Evolutionary conservation across 73 alveolate species (phyloP).

Genomic region (Paramecium tetraurelia): DNA sequence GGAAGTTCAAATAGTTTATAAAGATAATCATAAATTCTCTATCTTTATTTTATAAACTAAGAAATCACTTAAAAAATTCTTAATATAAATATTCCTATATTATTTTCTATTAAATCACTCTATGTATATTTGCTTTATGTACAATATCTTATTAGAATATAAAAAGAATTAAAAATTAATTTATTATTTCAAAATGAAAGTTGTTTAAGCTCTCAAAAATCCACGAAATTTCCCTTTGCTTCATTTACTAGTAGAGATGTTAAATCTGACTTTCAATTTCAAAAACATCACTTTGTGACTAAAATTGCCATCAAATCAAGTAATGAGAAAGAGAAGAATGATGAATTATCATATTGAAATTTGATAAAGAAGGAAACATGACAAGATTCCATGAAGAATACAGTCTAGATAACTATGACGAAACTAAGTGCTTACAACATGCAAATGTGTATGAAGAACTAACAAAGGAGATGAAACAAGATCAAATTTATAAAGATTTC

Average conservation of each 20-base stretch:
- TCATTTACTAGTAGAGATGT: neutral
- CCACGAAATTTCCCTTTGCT: neutral
- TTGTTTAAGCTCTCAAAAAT: neutral
- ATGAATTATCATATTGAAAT: constrained; percentile 9
- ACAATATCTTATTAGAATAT: neutral
- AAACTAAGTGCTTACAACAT: neutral
- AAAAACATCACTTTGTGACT: neutral
- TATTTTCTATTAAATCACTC: no score
- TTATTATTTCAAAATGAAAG: neutral
- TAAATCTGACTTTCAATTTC: neutral
- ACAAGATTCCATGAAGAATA: constrained; percentile 23
- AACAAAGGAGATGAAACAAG: neutral
- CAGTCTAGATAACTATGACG: neutral
- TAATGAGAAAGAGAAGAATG: constrained; percentile 20
- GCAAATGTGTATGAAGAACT: constrained; percentile 22
- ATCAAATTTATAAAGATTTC: constrained; percentile 4
- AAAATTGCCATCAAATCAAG: neutral
- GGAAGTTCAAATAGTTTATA: no score
- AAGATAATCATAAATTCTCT: no score
- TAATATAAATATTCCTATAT: no score
- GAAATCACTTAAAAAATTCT: no score
- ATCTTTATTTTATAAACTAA: no score
- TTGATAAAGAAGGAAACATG: constrained; percentile 13
- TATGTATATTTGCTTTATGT: no score
- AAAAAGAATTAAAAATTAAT: neutral